Evolutionary conservation across 2,329 filamentous ascomycete species (phyloP).

Genomic region (Aureobasidium leucospermi): DNA sequence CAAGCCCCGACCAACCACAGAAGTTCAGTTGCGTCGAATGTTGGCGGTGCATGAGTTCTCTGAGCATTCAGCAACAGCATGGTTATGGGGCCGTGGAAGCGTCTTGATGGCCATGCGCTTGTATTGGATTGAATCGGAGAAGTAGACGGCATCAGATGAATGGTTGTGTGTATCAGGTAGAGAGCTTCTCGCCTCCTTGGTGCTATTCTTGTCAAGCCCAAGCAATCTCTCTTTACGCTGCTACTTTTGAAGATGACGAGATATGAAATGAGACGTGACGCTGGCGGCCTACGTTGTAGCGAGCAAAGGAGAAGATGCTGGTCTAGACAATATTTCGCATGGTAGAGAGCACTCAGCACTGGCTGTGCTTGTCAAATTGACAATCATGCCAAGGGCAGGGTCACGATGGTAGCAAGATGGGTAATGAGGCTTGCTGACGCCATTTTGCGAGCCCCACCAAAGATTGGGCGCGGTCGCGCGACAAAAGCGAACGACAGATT

Average conservation of each 20-base stretch:
- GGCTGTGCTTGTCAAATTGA: too few species aligned
- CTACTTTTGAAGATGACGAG: too few species aligned
- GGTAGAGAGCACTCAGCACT: too few species aligned
- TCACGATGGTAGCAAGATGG: neutral
- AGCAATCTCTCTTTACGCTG: neutral
- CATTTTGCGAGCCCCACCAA: neutral
- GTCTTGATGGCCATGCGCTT: neutral
- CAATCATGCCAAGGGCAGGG: neutral
- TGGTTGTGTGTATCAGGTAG: neutral
- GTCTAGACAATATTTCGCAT: too few species aligned
- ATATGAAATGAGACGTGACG: too few species aligned
- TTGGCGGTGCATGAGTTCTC: neutral
- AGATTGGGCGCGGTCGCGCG: slow-evolving; percentile 4
- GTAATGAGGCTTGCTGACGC: neutral
- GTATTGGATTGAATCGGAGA: neutral
- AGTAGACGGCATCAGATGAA: neutral
- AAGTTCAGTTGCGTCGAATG: too few species aligned
- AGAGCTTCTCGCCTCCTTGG: neutral
- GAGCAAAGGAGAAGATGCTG: too few species aligned
- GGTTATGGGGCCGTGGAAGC: too few species aligned
- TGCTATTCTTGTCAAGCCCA: neutral
- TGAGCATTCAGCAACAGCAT: too few species aligned
- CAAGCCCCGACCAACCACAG: too few species aligned
- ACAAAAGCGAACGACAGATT: neutral
- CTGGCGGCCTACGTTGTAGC: neutral